phyloP scores from a whole-genome alignment of 1,284 basidiomycete species.

The Ceratobasidium sp. region DNA sequence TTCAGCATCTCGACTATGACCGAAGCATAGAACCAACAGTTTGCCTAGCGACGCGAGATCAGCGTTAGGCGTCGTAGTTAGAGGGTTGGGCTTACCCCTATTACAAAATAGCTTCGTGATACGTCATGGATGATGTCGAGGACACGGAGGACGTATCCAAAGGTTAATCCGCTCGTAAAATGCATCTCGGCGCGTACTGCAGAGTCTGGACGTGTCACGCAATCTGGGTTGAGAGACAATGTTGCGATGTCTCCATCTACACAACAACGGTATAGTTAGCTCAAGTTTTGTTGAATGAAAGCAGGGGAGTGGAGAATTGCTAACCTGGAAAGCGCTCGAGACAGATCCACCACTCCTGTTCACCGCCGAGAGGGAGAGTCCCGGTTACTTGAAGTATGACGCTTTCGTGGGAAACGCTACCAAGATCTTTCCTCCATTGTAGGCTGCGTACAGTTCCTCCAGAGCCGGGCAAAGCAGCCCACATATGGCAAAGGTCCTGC shows the following conservation, averaged over 20 bases:
- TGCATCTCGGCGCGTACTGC: constrained; percentile 13
- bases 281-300: neutral
- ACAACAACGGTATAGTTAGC: neutral
- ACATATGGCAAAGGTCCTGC: constrained; percentile 14
- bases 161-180: neutral
- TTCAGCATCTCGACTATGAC: constrained; percentile 36
- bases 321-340: constrained; percentile 25
- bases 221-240: neutral
- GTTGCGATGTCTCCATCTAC: constrained; percentile 32
- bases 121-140: constrained; percentile 27
- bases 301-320: neutral
- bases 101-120: constrained; percentile 22
- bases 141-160: constrained; percentile 30
- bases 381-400: constrained; percentile 23
- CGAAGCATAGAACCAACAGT: constrained; percentile 42
- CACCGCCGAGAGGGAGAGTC: neutral
- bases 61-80: neutral
- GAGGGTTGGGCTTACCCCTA: constrained; percentile 9
- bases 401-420: constrained; percentile 29
- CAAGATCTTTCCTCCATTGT: constrained; percentile 13
- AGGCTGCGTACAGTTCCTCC: constrained; percentile 18
- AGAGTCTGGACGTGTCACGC: constrained; percentile 8
- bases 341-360: constrained; percentile 29
- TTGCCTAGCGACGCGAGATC: neutral
- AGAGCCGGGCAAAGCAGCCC: constrained; percentile 28